Evolutionary conservation across 2,329 filamentous ascomycete species (phyloP), one percentile per base, ranked within the genome.

Genomic region (Aspergillus niger): DNA sequence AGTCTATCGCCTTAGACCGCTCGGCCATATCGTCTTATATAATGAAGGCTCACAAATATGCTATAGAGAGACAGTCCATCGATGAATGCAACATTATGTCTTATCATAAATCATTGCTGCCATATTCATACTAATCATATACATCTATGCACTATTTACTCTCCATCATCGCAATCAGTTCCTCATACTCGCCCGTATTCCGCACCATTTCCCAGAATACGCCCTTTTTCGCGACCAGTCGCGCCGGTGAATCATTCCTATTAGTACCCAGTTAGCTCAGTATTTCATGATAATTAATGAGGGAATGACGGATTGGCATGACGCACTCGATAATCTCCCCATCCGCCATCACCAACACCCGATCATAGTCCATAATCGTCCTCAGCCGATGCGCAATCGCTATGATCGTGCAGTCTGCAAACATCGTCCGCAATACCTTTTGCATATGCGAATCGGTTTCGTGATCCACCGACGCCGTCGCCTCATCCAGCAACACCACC

Each of bases 301-400:
- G 20, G 17, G 6, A 5, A 32, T 8, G 13, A 30, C 17, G n/a
- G 38, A 10, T 8, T 13, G n/a, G 24, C 15, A 13, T 30, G 5
- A 66, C 68, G 44, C 77, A 82, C 81, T 87, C 84, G 8, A 84
- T 65, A 6, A 87, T 82, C 30, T 74, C 74, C 0, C 85, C 85
- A 0, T 77, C 80, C 7, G 79, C 80, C 81, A 87, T 82, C 15
- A 87, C 84, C 3, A 87, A 79, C 1, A 88, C 79, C 30, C 77
- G 78, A 66, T 88, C 84, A 63, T 85, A 86, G 70, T 87, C 84
- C 59, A 85, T 81, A 8, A 89, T 87, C 0, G 86, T 87, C 71
- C 88, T 84, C 1, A 88, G 75, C 1, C 86, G 80, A 70, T 89
- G 86, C n/a, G 86, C 86, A 69, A 89, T 88, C 0, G 86, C 87